Base-by-base conservation (phyloP, 139 green algal species). In the Spirogloea muscicola region DNA sequence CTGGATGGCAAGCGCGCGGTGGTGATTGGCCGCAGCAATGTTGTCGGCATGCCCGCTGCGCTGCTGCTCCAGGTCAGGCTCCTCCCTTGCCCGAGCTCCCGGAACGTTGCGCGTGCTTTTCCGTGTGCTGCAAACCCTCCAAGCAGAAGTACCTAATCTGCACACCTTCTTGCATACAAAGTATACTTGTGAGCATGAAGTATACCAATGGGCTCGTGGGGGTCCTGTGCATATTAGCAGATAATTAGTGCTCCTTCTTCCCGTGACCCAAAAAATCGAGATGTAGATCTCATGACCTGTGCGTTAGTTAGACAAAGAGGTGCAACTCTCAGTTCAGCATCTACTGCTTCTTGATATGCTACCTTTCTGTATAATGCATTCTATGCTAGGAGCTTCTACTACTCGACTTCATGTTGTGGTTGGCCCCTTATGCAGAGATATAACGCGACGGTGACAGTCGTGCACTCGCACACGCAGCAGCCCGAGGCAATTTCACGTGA, bases 11-110 rank as follows among this genome's bases (percentile, higher is more conserved):
- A 90, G 73, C 72, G 78, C 21, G 92, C 92, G 36, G 93, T 95
- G 13, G 90, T 98, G 51, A 85, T 94, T 34, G 93, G 93, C 3
- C 86, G 95, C 46, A 90, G 71, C 77, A 97, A 97, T 84, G 94
- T 96, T 58, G 94, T 98, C 59, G 94, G 94, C 52, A 93, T 94
- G 82, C 94, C 94, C 31, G 87, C 95, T 29, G 92, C 92, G 2
- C 80, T 97, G 84, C 83, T 98, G 79, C 86, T 98, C 3, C 87
- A 82, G 58, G 66, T 74, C 49, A n/a, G 66, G 13, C 4, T 43
- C 18, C 31, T 43, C 21, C 21, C 21, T 55, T 55, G 46, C 21
- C 46, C 21, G 21, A 31, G 46, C 21, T 55, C 21, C 46, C 21
- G 21, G n/a, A n/a, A n/a, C n/a, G n/a, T n/a, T 21, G 46, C 46